Conservation (phyloP, 2,329 filamentous ascomycete genomes). For the Ceratocystis cubensis region DNA sequence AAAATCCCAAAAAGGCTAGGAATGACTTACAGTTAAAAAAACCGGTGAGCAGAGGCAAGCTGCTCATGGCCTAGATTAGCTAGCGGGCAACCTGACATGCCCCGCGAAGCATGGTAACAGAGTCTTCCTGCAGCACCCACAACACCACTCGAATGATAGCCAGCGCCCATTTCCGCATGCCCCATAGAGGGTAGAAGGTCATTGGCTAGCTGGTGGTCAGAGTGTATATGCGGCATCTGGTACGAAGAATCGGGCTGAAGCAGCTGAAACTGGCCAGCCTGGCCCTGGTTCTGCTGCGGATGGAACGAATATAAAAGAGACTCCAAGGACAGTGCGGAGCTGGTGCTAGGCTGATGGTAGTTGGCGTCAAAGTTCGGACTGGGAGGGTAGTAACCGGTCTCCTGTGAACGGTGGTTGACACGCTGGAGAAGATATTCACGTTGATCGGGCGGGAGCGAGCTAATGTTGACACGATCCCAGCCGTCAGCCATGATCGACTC, state of each 20-base stretch:
- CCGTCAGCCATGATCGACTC: conserved; percentile 24
- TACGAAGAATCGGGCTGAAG: conserved; percentile 33
- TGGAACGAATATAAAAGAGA: conserved; percentile 29
- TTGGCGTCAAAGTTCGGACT: neutral
- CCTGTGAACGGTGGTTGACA: conserved; percentile 19
- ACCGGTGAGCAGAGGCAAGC: conserved; percentile 8
- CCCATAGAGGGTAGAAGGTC: neutral
- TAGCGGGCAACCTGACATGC: conserved; percentile 6
- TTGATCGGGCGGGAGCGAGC: conserved; percentile 13
- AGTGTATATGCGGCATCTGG: conserved; percentile 23
- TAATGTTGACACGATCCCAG: conserved; percentile 17
- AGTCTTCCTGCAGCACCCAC: no score
- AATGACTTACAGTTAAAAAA: conserved; percentile 16
- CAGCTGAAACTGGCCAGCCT: conserved; percentile 29
- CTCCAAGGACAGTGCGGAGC: conserved; percentile 29
- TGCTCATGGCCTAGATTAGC: neutral
- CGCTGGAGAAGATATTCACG: conserved; percentile 10
- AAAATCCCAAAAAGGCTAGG: neutral
- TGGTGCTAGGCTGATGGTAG: neutral
- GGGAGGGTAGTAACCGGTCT: conserved; percentile 23
- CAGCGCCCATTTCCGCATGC: neutral
- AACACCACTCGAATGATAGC: neutral
- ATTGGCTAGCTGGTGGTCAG: neutral
- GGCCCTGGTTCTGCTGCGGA: conserved; percentile 27
- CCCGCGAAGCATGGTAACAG: conserved; percentile 1